Conservation (phyloP, 2,329 filamentous ascomycete genomes). For the Talaromyces sp. region DNA sequence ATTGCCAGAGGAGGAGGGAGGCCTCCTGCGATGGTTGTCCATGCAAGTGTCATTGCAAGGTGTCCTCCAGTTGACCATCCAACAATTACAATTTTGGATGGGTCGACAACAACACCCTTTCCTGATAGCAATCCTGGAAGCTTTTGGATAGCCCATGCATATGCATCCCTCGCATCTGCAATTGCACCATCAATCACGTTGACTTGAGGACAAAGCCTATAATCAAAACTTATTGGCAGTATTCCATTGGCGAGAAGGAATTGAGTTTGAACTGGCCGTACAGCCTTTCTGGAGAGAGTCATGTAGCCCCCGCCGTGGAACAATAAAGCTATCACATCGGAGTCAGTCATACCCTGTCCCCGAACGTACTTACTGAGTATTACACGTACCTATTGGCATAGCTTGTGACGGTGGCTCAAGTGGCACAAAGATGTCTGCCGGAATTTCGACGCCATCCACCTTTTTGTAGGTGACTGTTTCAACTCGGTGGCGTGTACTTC, state of each 20-base stretch:
- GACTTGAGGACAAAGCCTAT: constrained; percentile 2
- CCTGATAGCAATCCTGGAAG: background rate
- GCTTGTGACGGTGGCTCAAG: background rate
- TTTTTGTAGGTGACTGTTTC: background rate
- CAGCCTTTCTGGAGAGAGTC: background rate
- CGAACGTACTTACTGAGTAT: background rate
- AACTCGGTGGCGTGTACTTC: background rate
- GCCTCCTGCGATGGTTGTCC: background rate
- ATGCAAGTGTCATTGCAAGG: constrained; percentile 1
- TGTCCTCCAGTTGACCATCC: constrained; percentile 9
- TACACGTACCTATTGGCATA: background rate
- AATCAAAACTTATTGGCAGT: constrained; percentile 2
- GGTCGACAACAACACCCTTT: background rate
- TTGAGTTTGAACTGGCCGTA: background rate
- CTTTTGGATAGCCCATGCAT: background rate
- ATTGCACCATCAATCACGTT: constrained; percentile 1
- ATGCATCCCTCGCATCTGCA: background rate
- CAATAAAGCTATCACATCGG: background rate
- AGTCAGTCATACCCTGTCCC: background rate
- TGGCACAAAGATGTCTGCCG: background rate
- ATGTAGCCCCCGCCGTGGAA: constrained; percentile 5
- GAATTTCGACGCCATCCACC: background rate
- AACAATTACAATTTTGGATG: background rate
- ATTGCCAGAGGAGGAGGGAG: background rate
- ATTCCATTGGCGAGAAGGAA: background rate